Evolutionary conservation across 2,329 filamentous ascomycete species (phyloP), one percentile per base, ranked within the genome.

Genomic region (Colletotrichum abscissum): DNA sequence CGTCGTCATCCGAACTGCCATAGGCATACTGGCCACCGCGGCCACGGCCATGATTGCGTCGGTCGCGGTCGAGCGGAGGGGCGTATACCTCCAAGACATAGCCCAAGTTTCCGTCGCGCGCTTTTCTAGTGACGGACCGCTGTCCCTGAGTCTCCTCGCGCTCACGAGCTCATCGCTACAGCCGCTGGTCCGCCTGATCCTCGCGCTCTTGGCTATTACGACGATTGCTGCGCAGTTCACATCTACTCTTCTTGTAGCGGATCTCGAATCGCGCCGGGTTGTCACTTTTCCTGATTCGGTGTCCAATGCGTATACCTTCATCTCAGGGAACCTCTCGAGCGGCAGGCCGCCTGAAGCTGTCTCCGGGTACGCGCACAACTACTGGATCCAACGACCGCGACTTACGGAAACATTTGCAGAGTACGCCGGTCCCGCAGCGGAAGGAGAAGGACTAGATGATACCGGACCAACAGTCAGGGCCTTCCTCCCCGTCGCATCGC

Each of bases 41-140:
- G 67, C 67, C 14, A 70, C 67, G n/a, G 49, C 67, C n/a, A 65
- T 70, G 67, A 42, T 70, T 30, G 59, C 60, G 1, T 58, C 67
- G 9, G 35, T 57, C 11, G 68, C 68, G 4, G 46, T 71, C 14
- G 68, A 71, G 19, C 56, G 68, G 2, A 54, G 62, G 4, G 67
- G 67, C 2, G 55, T 67, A 7, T 26, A 64, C 7, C 33, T 63
- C 11, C 38, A 22, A 16, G 35, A 58, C 2, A 22, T 65, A 7
- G 54, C 62, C 3, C 26, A 54, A 30, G 30, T 70, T 1, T 70
- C 67, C 1, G 8, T 65, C 8, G 62, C 62, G 6, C 42, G 67
- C 3, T 70, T 70, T 28, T 58, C 60, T 9, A 59, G 46, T 0
- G 28, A 33, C 1, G 62, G 67, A 0, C 60, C 67, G 1, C 33